These are phyloP conservation scores for Coemansia guatemalensis DNA, from an alignment of 192 early-diverging fungal species.

Conservation along the genomic window DNA sequence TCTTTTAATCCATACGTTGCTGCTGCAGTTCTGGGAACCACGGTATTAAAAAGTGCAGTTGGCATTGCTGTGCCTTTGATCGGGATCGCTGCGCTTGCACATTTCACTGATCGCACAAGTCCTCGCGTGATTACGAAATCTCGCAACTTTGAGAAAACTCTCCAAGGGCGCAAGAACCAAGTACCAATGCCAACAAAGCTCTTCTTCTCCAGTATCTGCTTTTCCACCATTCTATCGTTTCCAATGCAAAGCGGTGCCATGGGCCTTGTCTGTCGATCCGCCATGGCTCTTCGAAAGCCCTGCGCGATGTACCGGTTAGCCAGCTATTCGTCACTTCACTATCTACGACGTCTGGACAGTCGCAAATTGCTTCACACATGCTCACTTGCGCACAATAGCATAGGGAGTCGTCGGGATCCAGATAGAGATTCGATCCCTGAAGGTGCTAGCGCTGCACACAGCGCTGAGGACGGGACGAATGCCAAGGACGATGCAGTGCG, in stretches of 20 bases:
- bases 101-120: background rate
- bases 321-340: background rate
- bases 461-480: background rate
- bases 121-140: background rate
- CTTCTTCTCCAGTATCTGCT: background rate
- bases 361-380: background rate
- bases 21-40: background rate
- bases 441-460: background rate
- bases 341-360: background rate
- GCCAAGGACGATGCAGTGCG: conserved; percentile 12
- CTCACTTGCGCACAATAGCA: background rate
- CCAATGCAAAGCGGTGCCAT: background rate
- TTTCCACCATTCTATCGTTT: background rate
- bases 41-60: background rate
- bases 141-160: background rate
- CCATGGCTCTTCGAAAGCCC: background rate
- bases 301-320: background rate
- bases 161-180: background rate
- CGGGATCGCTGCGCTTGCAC: background rate
- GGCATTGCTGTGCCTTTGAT: background rate
- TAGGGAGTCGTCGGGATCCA: background rate
- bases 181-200: background rate
- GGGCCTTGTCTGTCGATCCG: background rate
- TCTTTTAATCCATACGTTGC: background rate
- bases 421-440: background rate